These are phyloP conservation scores for Picochlorum sp. DNA, from an alignment of 139 green algal species.

Conservation along the genomic window DNA sequence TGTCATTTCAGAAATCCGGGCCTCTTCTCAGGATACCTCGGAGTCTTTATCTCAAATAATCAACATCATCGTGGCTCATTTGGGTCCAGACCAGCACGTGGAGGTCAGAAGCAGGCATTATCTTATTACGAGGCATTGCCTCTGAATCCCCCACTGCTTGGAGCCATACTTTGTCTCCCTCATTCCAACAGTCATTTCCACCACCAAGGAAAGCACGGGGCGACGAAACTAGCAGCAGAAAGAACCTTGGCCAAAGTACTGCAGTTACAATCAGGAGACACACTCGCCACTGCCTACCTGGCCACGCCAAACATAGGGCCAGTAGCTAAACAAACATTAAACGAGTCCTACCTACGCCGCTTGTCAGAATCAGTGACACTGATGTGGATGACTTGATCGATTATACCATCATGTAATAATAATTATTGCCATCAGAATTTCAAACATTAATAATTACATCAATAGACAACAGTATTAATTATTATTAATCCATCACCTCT, in stretches of 20 bases:
- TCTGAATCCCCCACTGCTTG: background rate
- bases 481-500: constrained; percentile 5
- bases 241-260: constrained; percentile 41
- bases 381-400: constrained; percentile 33
- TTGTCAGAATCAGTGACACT: constrained; percentile 36
- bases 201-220: constrained; percentile 29
- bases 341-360: constrained; percentile 49
- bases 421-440: no score
- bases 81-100: constrained; percentile 59
- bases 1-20: constrained; percentile 7
- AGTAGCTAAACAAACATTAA: constrained; percentile 38
- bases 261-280: constrained; percentile 21
- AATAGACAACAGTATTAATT: background rate
- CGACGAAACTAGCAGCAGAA: constrained; percentile 46
- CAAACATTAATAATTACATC: background rate
- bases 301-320: constrained; percentile 24
- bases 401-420: background rate
- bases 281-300: constrained; percentile 43
- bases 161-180: constrained; percentile 36
- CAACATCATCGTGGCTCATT: constrained; percentile 39
- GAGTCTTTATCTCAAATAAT: constrained; percentile 24
- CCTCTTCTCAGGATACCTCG: constrained; percentile 4
- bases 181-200: constrained; percentile 45
- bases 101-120: constrained; percentile 60
- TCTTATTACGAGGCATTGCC: constrained; percentile 41